phyloP scores from a whole-genome alignment of 306 rosid genomes.

The Sphenostylis stenocarpa region DNA sequence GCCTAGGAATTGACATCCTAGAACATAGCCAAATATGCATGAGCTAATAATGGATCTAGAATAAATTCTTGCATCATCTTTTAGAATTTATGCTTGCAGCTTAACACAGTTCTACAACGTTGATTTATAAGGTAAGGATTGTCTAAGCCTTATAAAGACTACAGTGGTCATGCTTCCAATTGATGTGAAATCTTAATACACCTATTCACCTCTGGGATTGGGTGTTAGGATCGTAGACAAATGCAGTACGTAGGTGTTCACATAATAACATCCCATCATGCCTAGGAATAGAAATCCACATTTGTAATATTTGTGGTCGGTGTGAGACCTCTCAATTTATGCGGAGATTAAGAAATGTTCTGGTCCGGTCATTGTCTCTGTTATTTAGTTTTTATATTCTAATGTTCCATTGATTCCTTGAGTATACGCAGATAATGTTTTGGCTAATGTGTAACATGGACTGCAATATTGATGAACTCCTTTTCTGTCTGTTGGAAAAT shows the following conservation, averaged over 20 bases:
- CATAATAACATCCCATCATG: not conserved
- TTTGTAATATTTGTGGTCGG: not conserved
- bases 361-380: not conserved
- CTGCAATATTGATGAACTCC: not conserved
- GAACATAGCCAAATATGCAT: not conserved
- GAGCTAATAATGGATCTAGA: not conserved
- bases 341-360: not conserved
- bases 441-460: not conserved
- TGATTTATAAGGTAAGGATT: not conserved
- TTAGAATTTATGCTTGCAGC: not conserved
- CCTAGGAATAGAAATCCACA: not conserved
- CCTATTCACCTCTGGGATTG: not conserved
- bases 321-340: not conserved
- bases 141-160: not conserved
- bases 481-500: not conserved
- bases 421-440: conserved; percentile 2
- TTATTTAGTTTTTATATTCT: not conserved
- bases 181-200: not conserved
- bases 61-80: not conserved
- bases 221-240: not conserved
- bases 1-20: not conserved
- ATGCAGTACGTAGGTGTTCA: not conserved
- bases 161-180: not conserved
- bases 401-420: not conserved
- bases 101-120: not conserved